phyloP scores from a whole-genome alignment of 2,329 filamentous ascomycete genomes.

The Aureobasidium leucospermi region DNA sequence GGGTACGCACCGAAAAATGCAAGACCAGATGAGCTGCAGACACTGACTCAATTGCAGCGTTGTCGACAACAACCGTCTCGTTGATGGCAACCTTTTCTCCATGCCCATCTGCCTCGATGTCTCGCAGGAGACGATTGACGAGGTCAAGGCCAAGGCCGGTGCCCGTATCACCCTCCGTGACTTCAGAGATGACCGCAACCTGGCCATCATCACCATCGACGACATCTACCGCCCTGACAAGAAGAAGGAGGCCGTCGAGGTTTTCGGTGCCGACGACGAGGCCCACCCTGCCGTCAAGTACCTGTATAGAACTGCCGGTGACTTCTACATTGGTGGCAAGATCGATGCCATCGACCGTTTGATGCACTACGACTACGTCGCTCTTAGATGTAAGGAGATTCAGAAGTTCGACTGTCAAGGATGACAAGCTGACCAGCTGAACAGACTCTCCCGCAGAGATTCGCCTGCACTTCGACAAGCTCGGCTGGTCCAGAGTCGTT shows the following conservation, averaged over 20 bases:
- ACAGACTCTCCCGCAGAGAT: conserved; percentile 87
- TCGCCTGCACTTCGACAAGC: conserved; percentile 96
- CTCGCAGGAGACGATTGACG: conserved; percentile 64
- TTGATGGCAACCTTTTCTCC: conserved; percentile 82
- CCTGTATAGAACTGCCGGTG: conserved; percentile 70
- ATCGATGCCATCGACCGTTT: conserved; percentile 89
- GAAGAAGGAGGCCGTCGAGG: conserved; percentile 82
- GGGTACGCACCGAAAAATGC: conserved; percentile 49
- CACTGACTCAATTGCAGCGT: conserved; percentile 53
- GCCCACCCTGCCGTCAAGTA: conserved; percentile 83
- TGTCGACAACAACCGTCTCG: conserved; percentile 78
- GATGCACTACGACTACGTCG: conserved; percentile 98
- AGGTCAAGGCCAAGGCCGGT: conserved; percentile 68
- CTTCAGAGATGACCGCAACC: conserved; percentile 89
- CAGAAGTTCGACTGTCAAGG: not conserved
- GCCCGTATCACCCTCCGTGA: conserved; percentile 83
- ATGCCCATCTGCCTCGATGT: conserved; percentile 96
- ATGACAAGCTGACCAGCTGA: conserved; percentile 16
- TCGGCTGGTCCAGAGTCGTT: conserved; percentile 94
- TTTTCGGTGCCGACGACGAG: conserved; percentile 84
- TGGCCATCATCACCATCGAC: conserved; percentile 91
- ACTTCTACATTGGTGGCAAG: conserved; percentile 94
- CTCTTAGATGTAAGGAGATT: conserved; percentile 64
- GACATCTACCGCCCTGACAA: conserved; percentile 96
- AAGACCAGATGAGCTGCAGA: not conserved